Base-by-base conservation (phyloP, 2,329 filamentous ascomycete species). In the Dothidotthia symphoricarpi region DNA sequence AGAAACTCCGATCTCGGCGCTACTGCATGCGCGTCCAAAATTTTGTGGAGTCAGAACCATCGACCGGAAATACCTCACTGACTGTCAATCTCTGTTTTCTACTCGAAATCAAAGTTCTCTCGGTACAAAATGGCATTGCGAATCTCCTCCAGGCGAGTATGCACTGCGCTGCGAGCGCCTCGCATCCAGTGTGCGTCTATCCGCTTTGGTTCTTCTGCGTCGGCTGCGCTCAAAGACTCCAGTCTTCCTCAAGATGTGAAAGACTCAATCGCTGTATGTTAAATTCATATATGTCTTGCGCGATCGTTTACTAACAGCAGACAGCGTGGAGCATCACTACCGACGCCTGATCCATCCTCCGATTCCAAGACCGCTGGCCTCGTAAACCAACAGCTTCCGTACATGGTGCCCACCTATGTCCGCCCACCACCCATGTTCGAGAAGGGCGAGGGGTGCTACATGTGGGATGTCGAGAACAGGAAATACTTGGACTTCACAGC, bases 331-430 rank as follows among this genome's bases (percentile, higher is more conserved):
- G 45, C 61, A 4, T 47, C 51, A 19, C 53, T 85, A 10, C 75
- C 85, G 8, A 88, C 85, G 51, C 77, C 85, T 32, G 88, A 94
- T 59, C 88, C 88, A 24, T 61, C 81, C 11, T 57, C 78, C 31
- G 84, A 88, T 67, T 93, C 88, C 1, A 73, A 81, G 55, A 94
- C 87, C 49, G 79, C 82, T 24, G 77, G 82, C 19, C 77, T 95
- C 43, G 80, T 95, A 49, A 76, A 81, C 51, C 80, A 87, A 45
- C 82, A 89, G 57, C 77, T 83, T 22, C 85, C 86, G 3, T 97
- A 83, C 70, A 97, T 98, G 91, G 86, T 98, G 17, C 85, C 89
- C 2, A 98, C 93, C 36, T 98, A 98, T 69, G 82, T 88, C 35
- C 87, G 93, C 16, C 91, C 93, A 32, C 78, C 86, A 29, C 88